Base-by-base conservation (phyloP, 768 basidiomycete genomes). In the Rickenella mellea region DNA sequence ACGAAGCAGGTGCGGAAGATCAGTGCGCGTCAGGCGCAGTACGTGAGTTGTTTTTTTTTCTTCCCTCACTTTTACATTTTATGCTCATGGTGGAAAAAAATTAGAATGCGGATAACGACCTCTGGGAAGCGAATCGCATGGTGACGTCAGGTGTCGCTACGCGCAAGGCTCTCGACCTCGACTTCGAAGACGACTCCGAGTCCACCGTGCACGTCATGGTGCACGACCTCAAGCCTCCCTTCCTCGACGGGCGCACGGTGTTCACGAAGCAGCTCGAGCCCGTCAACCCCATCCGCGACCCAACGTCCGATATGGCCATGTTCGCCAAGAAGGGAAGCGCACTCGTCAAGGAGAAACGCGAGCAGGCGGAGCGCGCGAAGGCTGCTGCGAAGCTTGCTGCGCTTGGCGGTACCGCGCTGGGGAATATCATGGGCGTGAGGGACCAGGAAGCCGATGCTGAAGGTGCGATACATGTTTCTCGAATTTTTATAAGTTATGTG, bases 41-140 rank as follows among this genome's bases (percentile, higher is more conserved):
- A 92, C 59, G 90, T 92, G 52, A 52, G 86, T 67, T 4, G 1
- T 4, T 11, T 24, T 30, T 39, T 12, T 15, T 17, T 27, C 32
- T 27, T 41, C 12, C 31, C 27, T n/a, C 9, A 10, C 2, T 15
- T 19, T 20, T 29, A 19, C 20, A 36, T 30, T 43, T 31, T 47
- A 59, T 31, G 54, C 53, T 56, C 22, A 52, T 26, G 7, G 48
- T 20, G n/a, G n/a, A n/a, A n/a, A 31, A 5, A 15, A 6, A 45
- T 4, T 55, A 93, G 88, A 97, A 98, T 53, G 90, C 90, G 19
- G 96, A 99, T 60, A 98, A 96, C 54, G 96, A 99, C 54, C 67
- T 94, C 9, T 99, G 96, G 96, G 96, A 99, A 67, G 87, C 87
- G 6, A 98, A 98, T 56, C 87, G 94, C 55, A 93, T 99, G 85